phyloP scores from a whole-genome alignment of 129 eudicot species.

The Oenanthe sinensis region DNA sequence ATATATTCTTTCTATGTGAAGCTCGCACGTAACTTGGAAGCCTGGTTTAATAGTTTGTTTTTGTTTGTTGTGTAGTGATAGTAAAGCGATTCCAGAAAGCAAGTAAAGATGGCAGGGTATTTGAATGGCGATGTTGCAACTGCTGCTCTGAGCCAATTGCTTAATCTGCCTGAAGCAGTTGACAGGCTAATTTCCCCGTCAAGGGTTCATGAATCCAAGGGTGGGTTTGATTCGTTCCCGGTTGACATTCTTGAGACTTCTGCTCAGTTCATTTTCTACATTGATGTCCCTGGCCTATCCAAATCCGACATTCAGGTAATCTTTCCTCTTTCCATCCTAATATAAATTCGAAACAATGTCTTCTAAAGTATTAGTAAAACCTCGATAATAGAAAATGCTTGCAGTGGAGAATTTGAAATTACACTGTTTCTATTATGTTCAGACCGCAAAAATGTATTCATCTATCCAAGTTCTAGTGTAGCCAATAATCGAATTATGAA shows the following conservation, averaged over 20 bases:
- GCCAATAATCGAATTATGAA: too few species aligned
- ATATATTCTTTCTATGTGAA: too few species aligned
- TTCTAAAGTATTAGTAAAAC: too few species aligned
- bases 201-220: conserved; percentile 19
- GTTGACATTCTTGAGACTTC: conserved; percentile 56
- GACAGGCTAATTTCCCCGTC: conserved; percentile 24
- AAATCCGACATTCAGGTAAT: conserved; percentile 77
- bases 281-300: conserved; percentile 78
- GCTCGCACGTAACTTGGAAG: too few species aligned
- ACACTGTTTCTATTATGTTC: too few species aligned
- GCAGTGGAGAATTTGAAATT: too few species aligned
- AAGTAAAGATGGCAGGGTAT: conserved; percentile 26
- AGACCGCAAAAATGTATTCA: too few species aligned
- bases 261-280: conserved; percentile 36
- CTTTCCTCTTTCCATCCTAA: background rate
- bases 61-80: background rate
- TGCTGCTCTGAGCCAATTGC: conserved; percentile 27
- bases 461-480: too few species aligned
- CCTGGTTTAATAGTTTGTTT: background rate
- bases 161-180: conserved; percentile 38
- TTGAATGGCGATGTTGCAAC: conserved; percentile 22
- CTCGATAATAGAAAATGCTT: too few species aligned
- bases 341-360: too few species aligned
- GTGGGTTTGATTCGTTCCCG: conserved; percentile 15
- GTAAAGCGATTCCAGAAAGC: background rate